phyloP scores from a whole-genome alignment of 2,329 filamentous ascomycete species.

The Tolypocladium amazonense region DNA sequence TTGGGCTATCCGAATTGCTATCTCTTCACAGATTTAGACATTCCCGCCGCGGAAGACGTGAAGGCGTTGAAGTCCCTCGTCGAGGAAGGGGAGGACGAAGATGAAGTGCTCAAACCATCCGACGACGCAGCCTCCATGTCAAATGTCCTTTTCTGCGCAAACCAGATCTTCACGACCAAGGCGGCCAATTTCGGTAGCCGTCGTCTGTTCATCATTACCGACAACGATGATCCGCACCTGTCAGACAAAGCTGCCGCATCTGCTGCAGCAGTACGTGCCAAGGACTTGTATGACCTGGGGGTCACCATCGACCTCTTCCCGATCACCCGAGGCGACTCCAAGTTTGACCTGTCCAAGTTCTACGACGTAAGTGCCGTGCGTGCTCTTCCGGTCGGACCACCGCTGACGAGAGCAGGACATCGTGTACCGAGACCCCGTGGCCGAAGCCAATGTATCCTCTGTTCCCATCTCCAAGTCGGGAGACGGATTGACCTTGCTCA shows the following conservation, averaged over 20 bases:
- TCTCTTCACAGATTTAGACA: conserved; percentile 74
- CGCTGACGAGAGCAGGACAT: conserved; percentile 53
- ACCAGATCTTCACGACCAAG: conserved; percentile 91
- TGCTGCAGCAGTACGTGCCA: conserved; percentile 75
- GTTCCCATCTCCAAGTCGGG: conserved; percentile 56
- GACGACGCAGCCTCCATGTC: conserved; percentile 67
- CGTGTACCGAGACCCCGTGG: conserved; percentile 67
- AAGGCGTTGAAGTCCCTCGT: conserved; percentile 66
- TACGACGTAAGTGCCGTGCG: conserved; percentile 60
- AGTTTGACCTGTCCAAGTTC: conserved; percentile 76
- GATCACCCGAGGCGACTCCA: conserved; percentile 58
- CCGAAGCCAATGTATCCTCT: conserved; percentile 47
- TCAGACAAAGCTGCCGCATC: conserved; percentile 62
- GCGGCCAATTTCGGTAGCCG: conserved; percentile 90
- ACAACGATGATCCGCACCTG: conserved; percentile 78
- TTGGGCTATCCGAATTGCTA: conserved; percentile 85
- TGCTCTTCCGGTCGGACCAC: not conserved
- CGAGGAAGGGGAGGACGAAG: conserved; percentile 64
- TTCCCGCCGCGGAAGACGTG: conserved; percentile 80
- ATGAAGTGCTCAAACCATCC: conserved; percentile 59
- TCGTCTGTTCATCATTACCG: conserved; percentile 89
- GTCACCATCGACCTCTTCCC: conserved; percentile 90
- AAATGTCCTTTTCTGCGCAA: conserved; percentile 87
- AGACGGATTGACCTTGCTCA: conserved; percentile 69
- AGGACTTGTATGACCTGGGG: conserved; percentile 89